Evolutionary conservation across 164 flowering plant genomes (phyloP).

Genomic region (Magnolia officinalis): DNA sequence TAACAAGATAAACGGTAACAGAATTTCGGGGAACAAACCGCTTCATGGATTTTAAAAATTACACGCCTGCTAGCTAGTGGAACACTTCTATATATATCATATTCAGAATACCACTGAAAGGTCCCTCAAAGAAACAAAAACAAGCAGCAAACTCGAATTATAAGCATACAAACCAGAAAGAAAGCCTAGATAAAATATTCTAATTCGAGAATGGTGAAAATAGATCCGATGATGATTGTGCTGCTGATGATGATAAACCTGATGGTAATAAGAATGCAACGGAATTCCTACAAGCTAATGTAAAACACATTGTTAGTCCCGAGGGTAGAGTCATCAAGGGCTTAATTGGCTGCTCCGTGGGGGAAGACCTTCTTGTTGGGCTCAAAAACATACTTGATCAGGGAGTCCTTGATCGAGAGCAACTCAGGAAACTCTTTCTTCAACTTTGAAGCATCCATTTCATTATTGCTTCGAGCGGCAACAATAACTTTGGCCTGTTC

Average conservation of each 20-base stretch:
- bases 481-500: constrained; percentile 74
- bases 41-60: not conserved
- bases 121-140: not conserved
- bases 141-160: not conserved
- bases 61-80: not conserved
- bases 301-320: not conserved
- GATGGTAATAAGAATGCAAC: not conserved
- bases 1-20: not conserved
- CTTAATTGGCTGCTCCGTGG: not conserved
- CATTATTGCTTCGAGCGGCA: constrained; percentile 69
- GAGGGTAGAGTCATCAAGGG: not conserved
- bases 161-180: not conserved
- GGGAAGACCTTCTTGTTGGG: constrained; percentile 40
- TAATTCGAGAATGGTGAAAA: not conserved
- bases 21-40: not conserved
- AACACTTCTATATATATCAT: not conserved
- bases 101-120: not conserved
- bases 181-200: not conserved
- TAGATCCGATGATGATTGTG: not conserved
- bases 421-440: constrained; percentile 61
- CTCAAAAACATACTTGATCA: constrained; percentile 60
- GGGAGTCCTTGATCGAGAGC: constrained; percentile 59
- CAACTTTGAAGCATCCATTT: constrained; percentile 63
- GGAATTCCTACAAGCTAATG: not conserved
- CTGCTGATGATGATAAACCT: not conserved